phyloP scores from a whole-genome alignment of 2,329 filamentous ascomycete genomes.

The Penicillium sp. region DNA sequence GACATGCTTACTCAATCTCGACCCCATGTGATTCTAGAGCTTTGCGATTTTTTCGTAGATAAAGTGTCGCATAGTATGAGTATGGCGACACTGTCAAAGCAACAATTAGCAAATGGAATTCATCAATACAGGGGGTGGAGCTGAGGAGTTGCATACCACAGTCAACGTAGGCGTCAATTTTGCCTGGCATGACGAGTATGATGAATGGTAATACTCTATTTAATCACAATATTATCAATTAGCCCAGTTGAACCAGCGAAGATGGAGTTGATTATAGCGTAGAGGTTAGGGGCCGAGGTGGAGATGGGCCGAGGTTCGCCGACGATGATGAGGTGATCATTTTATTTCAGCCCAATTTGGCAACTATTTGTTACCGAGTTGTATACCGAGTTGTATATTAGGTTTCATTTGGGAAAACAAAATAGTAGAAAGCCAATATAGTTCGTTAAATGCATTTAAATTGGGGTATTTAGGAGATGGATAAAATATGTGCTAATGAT shows the following conservation, averaged over 20 bases:
- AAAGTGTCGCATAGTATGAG: conserved; percentile 54
- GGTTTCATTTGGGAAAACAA: neutral
- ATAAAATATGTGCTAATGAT: neutral
- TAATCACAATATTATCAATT: neutral
- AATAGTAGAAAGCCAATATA: no score
- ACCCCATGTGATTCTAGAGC: conserved; percentile 60
- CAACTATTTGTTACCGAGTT: no score
- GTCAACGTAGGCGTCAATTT: conserved; percentile 27
- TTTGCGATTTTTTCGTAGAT: conserved; percentile 58
- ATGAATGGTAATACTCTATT: neutral
- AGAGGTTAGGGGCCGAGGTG: conserved; percentile 17
- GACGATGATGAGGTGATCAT: conserved; percentile 28
- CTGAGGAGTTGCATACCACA: conserved; percentile 18
- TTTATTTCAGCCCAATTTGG: neutral
- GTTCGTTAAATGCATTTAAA: neutral
- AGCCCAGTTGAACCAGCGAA: neutral
- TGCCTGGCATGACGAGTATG: conserved; percentile 18
- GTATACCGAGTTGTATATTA: neutral
- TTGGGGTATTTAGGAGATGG: neutral
- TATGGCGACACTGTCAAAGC: conserved; percentile 60
- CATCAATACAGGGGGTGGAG: neutral
- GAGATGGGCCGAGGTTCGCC: conserved; percentile 22
- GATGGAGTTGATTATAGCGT: conserved; percentile 10
- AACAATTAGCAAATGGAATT: neutral
- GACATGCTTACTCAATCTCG: conserved; percentile 62